Evolutionary conservation across 768 basidiomycete species (phyloP).

Genomic region (Podaxis sp.): DNA sequence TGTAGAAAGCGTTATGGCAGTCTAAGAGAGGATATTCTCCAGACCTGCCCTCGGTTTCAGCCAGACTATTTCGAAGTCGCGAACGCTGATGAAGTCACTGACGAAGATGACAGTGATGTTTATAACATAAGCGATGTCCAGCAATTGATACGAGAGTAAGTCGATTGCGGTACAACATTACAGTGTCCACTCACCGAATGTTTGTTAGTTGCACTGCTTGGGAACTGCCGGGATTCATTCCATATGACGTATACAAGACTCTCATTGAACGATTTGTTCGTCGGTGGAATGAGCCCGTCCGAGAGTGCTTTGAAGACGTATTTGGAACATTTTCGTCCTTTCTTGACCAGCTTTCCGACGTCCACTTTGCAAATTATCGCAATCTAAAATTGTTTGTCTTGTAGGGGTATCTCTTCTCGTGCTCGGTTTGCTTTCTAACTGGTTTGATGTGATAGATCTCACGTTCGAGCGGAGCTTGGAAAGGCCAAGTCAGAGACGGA

Average conservation of each 20-base stretch:
- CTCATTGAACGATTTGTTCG: constrained; percentile 17
- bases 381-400: constrained; percentile 10
- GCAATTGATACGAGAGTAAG: constrained; percentile 14
- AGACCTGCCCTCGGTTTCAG: constrained; percentile 13
- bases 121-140: not conserved
- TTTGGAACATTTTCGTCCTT: not conserved
- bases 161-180: not conserved
- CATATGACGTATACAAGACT: constrained; percentile 16
- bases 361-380: constrained; percentile 13
- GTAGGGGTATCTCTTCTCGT: constrained; percentile 7
- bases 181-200: not conserved
- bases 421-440: not conserved
- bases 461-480: not conserved
- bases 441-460: not conserved
- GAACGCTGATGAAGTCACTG: too few species aligned
- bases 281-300: constrained; percentile 17
- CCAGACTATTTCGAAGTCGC: too few species aligned
- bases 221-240: constrained; percentile 17
- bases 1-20: constrained; percentile 5
- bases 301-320: constrained; percentile 15
- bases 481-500: not conserved
- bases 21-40: constrained; percentile 4
- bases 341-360: constrained; percentile 5
- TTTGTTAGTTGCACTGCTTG: constrained; percentile 6
- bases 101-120: not conserved